Evolutionary conservation across 2,329 filamentous ascomycete genomes (phyloP).

Genomic region (Stagonosporopsis rhizophila): DNA sequence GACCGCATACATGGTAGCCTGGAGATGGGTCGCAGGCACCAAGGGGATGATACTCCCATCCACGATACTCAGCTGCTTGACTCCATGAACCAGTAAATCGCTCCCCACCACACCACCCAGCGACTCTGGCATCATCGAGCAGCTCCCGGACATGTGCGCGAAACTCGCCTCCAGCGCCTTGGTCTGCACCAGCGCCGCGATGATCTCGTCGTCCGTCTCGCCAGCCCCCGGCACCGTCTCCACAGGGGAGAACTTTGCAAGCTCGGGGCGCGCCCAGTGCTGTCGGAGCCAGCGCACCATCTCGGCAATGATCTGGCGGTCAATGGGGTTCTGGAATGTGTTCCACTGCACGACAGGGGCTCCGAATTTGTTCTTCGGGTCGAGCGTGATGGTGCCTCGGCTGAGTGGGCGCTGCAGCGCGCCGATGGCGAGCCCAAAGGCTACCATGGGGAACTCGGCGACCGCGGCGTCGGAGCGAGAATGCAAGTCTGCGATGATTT

Average conservation of each 20-base stretch:
- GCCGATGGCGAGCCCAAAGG: conserved; percentile 33
- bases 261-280: conserved; percentile 42
- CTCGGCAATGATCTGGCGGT: conserved; percentile 44
- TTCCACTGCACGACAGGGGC: conserved; percentile 45
- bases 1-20: conserved; percentile 42
- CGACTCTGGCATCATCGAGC: conserved; percentile 39
- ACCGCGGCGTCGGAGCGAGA: conserved; percentile 36
- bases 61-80: conserved; percentile 37
- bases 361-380: conserved; percentile 43
- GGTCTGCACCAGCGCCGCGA: conserved; percentile 21
- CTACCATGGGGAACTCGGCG: conserved; percentile 41
- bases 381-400: conserved; percentile 49
- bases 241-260: conserved; percentile 40
- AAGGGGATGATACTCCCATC: conserved; percentile 43
- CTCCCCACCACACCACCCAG: conserved; percentile 37
- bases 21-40: conserved; percentile 39
- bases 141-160: conserved; percentile 37
- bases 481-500: conserved; percentile 33
- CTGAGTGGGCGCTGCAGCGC: conserved; percentile 34
- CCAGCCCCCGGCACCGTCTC: conserved; percentile 40
- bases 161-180: conserved; percentile 29
- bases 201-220: conserved; percentile 38
- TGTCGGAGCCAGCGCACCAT: conserved; percentile 46
- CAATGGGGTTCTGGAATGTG: conserved; percentile 47
- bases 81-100: conserved; percentile 35